Evolutionary conservation across 768 basidiomycete species (phyloP).

Genomic region (Hygrocybe punicea): DNA sequence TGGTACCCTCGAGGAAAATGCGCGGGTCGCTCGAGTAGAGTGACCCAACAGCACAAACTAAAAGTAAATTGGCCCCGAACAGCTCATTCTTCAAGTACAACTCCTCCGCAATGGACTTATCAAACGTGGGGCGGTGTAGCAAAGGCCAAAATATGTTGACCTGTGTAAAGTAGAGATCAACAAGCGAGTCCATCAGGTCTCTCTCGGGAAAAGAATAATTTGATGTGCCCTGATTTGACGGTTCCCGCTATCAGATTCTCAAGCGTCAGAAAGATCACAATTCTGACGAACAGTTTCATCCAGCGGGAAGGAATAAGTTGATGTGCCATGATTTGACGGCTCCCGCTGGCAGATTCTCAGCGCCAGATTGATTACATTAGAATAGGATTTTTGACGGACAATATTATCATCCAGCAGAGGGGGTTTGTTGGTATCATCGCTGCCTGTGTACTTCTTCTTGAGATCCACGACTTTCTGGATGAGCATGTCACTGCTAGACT

Average conservation of each 20-base stretch:
- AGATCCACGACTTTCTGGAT: constrained; percentile 55
- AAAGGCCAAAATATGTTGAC: constrained; percentile 59
- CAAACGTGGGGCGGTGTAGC: constrained; percentile 71
- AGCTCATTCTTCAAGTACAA: constrained; percentile 48
- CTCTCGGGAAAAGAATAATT: constrained; percentile 47
- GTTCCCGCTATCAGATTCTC: background rate
- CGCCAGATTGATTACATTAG: too few relatives aligned
- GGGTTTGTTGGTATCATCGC: constrained; percentile 6
- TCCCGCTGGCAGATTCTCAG: constrained; percentile 31
- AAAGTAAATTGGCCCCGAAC: constrained; percentile 49
- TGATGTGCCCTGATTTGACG: constrained; percentile 17
- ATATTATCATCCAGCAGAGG: too few relatives aligned
- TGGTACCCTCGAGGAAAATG: constrained; percentile 48
- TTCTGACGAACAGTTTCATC: too few relatives aligned
- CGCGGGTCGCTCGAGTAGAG: constrained; percentile 58
- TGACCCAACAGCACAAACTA: constrained; percentile 33
- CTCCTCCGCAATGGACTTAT: constrained; percentile 45
- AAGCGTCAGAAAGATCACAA: too few relatives aligned
- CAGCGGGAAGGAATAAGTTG: too few relatives aligned
- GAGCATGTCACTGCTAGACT: constrained; percentile 51
- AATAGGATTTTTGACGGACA: too few relatives aligned
- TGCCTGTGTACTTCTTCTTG: constrained; percentile 51
- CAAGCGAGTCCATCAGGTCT: constrained; percentile 51
- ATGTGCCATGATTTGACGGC: constrained; percentile 18
- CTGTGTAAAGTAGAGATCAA: constrained; percentile 63